Evolutionary conservation across 441 rosid species (phyloP).

Genomic region (Aleurites moluccanus): DNA sequence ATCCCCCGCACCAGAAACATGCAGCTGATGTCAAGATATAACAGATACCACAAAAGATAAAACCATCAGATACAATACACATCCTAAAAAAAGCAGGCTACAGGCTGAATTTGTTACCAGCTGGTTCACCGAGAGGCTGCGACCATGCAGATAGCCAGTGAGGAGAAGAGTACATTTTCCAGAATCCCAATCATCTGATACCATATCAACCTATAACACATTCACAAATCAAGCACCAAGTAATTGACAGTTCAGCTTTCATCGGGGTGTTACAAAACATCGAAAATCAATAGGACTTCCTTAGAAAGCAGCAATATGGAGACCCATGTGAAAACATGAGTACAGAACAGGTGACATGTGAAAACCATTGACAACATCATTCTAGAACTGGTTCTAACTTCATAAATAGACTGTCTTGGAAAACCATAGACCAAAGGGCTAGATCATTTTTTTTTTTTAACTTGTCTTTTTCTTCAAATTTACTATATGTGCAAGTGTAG

Average conservation of each 20-base stretch:
- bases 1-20: constrained; percentile 91
- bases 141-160: constrained; percentile 76
- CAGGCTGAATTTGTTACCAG: constrained; percentile 54
- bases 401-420: background rate
- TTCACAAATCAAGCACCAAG: constrained; percentile 6
- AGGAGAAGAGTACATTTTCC: constrained; percentile 69
- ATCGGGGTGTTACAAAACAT: background rate
- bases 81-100: constrained; percentile 13
- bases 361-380: background rate
- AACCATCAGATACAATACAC: background rate
- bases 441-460: background rate
- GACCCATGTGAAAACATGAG: background rate
- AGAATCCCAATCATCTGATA: constrained; percentile 46
- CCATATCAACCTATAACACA: constrained; percentile 53
- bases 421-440: background rate
- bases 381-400: too few species aligned
- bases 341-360: background rate
- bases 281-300: background rate
- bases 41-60: constrained; percentile 21
- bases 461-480: background rate
- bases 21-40: constrained; percentile 52
- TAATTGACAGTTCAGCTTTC: background rate
- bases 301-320: background rate
- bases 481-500: background rate
- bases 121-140: constrained; percentile 77